Base-by-base conservation (phyloP, 2,329 filamentous ascomycete species). In the Malbranchea cinnamomea region DNA sequence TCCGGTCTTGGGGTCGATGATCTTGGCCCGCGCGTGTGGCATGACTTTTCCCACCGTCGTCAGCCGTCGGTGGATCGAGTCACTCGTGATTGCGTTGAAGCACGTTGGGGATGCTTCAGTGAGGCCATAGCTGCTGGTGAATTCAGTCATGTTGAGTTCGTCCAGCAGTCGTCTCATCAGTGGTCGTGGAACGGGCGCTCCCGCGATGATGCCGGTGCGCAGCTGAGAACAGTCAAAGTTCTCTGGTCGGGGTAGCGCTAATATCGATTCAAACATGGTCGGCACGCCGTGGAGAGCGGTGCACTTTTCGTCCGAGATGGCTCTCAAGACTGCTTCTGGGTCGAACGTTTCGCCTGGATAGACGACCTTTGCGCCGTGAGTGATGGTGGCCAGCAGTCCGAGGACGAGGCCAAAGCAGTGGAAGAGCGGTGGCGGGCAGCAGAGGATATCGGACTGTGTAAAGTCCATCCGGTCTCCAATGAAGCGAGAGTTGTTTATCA, bases 381-480 rank as follows among this genome's bases (percentile, higher is more conserved):
- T 83, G 30, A 84, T 55, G 24, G 71, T 65, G 2, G 78, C 74
- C 32, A 85, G 65, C 25, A 85, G 63, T 6, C 80, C 80, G 3
- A 84, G 68, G 1, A 85, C 78, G 5, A 87, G 67, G 2, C 80
- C 80, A 47, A 87, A 87, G 59, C 79, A 87, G 59, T 89, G 82
- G 61, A 89, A 89, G 3, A 89, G 64, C 0, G 82, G 81, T 0
- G 81, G 80, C 3, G 80, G 80, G 49, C 81, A 89, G 59, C 80
- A 87, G 7, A 89, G 63, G 5, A 75, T 60, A 45, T 85, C 78
- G 26, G 63, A 58, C 2, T 68, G 56, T 0, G 69, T 73, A 10
- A 87, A 63, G 4, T 68, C 64, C 75, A 84, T 78, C 24, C 78
- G 68, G 50, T 82, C 76, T 31, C 78, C 79, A 28, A 78, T 75